Percentiles rank a stretch among this genome's conserved stretches.
phyloP scores from a whole-genome alignment of 169 alveolate species.

The Eimeria mitis region DNA sequence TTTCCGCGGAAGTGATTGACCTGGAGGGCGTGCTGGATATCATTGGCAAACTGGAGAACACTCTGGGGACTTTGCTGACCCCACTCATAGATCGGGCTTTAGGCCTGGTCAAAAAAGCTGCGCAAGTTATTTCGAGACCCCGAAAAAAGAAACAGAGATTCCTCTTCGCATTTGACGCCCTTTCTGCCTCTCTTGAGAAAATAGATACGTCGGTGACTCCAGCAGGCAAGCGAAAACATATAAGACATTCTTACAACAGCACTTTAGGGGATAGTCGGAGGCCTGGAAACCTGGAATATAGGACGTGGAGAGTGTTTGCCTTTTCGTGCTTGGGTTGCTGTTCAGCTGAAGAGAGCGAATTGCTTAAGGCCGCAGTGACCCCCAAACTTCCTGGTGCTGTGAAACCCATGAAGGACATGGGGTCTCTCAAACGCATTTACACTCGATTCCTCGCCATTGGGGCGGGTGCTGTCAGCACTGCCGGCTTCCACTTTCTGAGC shows the following conservation, averaged over 20 bases:
- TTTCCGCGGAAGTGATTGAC: conserved; percentile 43
- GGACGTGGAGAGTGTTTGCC: not conserved
- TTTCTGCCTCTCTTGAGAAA: conserved; percentile 41
- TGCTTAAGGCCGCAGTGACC: not conserved
- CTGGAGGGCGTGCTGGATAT: conserved; percentile 40
- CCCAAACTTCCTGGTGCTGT: not conserved
- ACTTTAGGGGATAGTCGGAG: not conserved
- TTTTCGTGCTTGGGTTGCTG: not conserved
- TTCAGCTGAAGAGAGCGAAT: conserved; percentile 21
- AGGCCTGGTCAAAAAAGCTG: conserved; percentile 43
- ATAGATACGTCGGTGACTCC: conserved; percentile 20
- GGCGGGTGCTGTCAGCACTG: conserved; percentile 43
- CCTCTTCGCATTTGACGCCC: conserved; percentile 22
- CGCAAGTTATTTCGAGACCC: conserved; percentile 3
- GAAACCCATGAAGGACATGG: conserved; percentile 52
- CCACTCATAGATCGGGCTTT: conserved; percentile 50
- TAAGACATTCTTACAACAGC: not conserved
- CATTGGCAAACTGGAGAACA: conserved; percentile 42
- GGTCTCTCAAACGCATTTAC: conserved; percentile 16
- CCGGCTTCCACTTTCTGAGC: conserved; percentile 16
- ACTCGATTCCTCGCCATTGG: conserved; percentile 37
- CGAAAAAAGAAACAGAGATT: not conserved
- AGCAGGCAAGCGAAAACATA: conserved; percentile 25
- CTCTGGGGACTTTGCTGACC: conserved; percentile 29
- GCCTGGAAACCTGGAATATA: not conserved